Evolutionary conservation across 2,329 filamentous ascomycete species (phyloP).

Genomic region (Claviceps cyperi): DNA sequence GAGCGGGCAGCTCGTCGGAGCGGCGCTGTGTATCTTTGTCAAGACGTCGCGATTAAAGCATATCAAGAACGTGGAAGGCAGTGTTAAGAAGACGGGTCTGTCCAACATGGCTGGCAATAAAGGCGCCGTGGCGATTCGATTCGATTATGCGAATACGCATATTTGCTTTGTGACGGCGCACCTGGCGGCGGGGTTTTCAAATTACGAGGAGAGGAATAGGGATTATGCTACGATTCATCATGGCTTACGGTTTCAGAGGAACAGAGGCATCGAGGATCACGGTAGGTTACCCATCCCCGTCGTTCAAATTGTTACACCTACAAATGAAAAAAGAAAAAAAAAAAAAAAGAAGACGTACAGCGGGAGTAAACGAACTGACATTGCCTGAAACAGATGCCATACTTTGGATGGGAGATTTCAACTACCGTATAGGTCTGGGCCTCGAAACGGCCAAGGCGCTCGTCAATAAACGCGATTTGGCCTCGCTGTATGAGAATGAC

Average conservation of each 20-base stretch:
- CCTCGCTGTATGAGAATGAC: constrained; percentile 77
- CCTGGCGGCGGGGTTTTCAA: constrained; percentile 87
- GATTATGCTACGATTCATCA: constrained; percentile 84
- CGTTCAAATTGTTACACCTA: too few relatives aligned
- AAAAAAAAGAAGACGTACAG: too few relatives aligned
- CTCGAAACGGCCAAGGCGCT: constrained; percentile 65
- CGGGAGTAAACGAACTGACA: neutral
- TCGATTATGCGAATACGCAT: constrained; percentile 85
- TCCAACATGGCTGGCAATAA: constrained; percentile 98
- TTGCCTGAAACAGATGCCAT: constrained; percentile 42
- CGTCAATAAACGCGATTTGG: constrained; percentile 58
- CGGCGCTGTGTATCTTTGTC: constrained; percentile 83
- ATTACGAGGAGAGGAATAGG: constrained; percentile 89
- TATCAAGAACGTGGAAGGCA: constrained; percentile 95
- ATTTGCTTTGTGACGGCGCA: constrained; percentile 95
- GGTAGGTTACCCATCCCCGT: constrained; percentile 27
- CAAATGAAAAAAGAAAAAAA: neutral
- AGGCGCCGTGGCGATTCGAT: constrained; percentile 87
- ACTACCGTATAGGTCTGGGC: constrained; percentile 82
- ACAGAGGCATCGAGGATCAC: constrained; percentile 82
- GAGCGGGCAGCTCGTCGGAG: constrained; percentile 87
- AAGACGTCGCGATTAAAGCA: constrained; percentile 59
- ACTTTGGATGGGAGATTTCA: constrained; percentile 96
- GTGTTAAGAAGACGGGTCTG: constrained; percentile 85
- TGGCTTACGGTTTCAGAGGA: constrained; percentile 80